Evolutionary conservation across 164 flowering plant genomes (phyloP).

Genomic region (Brasenia schreberi): DNA sequence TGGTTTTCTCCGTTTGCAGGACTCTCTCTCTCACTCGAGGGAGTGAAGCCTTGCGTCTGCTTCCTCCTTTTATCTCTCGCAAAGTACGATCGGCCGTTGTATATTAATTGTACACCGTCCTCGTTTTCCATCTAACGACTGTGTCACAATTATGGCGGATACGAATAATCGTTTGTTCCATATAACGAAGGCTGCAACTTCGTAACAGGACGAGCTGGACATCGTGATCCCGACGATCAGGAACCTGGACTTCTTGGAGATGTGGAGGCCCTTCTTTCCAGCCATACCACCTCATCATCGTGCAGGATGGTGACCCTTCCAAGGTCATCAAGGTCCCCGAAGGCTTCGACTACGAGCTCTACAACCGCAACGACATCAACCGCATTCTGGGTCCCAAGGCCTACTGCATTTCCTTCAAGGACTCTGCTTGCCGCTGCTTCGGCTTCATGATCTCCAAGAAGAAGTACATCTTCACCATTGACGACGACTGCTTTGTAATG

Average conservation of each 20-base stretch:
- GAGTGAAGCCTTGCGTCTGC: too few species aligned
- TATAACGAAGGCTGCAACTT: too few species aligned
- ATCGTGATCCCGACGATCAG: constrained; percentile 81
- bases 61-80: too few species aligned
- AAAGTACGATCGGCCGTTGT: too few species aligned
- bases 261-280: constrained; percentile 80
- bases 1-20: too few species aligned
- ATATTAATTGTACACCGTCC: too few species aligned
- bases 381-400: constrained; percentile 66
- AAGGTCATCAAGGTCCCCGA: constrained; percentile 62
- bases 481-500: constrained; percentile 73
- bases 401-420: constrained; percentile 79
- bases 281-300: constrained; percentile 77
- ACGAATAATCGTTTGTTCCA: too few species aligned
- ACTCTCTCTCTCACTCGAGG: too few species aligned
- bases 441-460: constrained; percentile 84
- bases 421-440: constrained; percentile 84
- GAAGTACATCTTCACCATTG: constrained; percentile 83
- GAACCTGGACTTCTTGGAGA: constrained; percentile 76
- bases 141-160: too few species aligned
- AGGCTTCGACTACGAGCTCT: constrained; percentile 77
- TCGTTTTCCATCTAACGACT: too few species aligned
- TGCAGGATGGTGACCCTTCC: constrained; percentile 79
- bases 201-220: constrained; percentile 47
- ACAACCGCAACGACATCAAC: constrained; percentile 69